Conservation (phyloP, 257 asterid genomes). For the Fraxinus cuspidata region DNA sequence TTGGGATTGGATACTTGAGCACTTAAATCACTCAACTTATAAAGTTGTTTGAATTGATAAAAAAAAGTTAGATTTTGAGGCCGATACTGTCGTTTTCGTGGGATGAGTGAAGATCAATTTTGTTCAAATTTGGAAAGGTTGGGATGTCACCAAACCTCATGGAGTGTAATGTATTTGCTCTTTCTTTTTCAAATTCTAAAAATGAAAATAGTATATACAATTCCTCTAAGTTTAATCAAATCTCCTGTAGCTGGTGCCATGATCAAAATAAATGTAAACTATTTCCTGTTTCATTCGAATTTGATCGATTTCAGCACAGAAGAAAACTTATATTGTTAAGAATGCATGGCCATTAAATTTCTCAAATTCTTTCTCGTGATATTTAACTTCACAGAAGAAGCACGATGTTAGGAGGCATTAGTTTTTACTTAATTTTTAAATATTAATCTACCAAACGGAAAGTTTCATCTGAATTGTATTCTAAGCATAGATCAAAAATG, state of each 20-base stretch:
- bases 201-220: conserved; percentile 3
- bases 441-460: not conserved
- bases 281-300: conserved; percentile 30
- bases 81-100: too few relatives aligned
- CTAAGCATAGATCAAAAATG: not conserved
- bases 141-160: not conserved
- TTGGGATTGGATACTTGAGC: too few relatives aligned
- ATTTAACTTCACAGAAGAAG: conserved; percentile 27
- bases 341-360: conserved; percentile 31
- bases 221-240: conserved; percentile 61
- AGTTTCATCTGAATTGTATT: not conserved
- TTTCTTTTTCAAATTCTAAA: not conserved
- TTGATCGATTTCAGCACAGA: conserved; percentile 18
- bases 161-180: not conserved
- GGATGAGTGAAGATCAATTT: too few relatives aligned
- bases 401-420: conserved; percentile 16
- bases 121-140: not conserved
- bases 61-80: too few relatives aligned
- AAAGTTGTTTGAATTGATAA: too few relatives aligned
- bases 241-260: conserved; percentile 50
- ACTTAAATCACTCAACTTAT: too few relatives aligned
- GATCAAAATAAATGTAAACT: conserved; percentile 19
- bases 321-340: conserved; percentile 8
- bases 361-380: conserved; percentile 4
- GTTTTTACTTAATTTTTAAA: not conserved